A percentile compares a stretch with the other conserved stretches of the same genome.
These are phyloP conservation scores for Cochliopodium minus DNA, from an alignment of 208 protist genomes.

Conservation along the genomic window DNA sequence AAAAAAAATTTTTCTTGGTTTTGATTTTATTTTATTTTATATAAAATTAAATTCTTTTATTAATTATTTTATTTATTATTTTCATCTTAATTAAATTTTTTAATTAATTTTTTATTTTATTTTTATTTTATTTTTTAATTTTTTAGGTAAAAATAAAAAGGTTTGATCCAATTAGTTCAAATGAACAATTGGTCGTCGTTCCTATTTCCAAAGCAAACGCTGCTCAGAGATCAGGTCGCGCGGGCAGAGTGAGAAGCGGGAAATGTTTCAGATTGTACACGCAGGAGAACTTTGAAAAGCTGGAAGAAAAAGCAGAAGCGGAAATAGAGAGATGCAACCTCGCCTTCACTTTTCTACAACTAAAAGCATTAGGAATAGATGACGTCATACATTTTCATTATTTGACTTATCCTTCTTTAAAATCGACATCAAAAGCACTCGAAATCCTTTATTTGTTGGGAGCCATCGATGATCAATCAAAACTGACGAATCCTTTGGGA, in stretches of 20 bases:
- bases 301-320: slow-evolving; percentile 44
- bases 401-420: slow-evolving; percentile 67
- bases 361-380: slow-evolving; percentile 64
- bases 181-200: slow-evolving; percentile 77
- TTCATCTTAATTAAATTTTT: no score
- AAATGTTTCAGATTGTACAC: slow-evolving; percentile 69
- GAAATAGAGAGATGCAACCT: slow-evolving; percentile 66
- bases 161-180: slow-evolving; percentile 79
- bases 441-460: slow-evolving; percentile 78
- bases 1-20: no score
- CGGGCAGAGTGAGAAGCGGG: slow-evolving; percentile 57
- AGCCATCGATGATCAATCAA: slow-evolving; percentile 72
- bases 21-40: no score
- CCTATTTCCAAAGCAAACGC: slow-evolving; percentile 73
- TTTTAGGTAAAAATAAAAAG: slow-evolving; percentile 92
- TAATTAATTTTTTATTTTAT: no score
- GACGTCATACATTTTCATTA: slow-evolving; percentile 78
- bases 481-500: slow-evolving; percentile 77
- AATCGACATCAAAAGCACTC: slow-evolving; percentile 68
- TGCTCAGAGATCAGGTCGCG: slow-evolving; percentile 73
- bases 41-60: no score
- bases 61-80: no score
- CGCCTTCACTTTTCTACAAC: slow-evolving; percentile 40
- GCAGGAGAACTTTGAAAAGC: slow-evolving; percentile 37
- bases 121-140: no score